A percentile compares a stretch with the other conserved stretches of the same genome.
These are phyloP conservation scores for Pholiota conissans DNA, from an alignment of 768 basidiomycete genomes.

Conservation along the genomic window DNA sequence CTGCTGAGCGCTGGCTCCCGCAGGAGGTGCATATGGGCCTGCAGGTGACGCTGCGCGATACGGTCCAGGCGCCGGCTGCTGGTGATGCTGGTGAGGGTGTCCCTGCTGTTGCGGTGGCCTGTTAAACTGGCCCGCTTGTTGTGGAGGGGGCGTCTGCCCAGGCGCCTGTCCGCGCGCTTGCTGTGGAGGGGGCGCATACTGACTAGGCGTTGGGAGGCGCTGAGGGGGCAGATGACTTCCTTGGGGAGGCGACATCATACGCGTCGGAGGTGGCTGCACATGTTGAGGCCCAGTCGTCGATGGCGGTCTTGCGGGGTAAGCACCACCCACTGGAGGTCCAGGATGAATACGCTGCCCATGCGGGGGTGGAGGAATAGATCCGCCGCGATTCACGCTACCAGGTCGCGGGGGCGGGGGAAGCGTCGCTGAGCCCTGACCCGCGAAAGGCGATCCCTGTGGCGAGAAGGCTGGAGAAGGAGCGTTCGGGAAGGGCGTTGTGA, in stretches of 20 bases:
- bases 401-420: constrained; percentile 68
- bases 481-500: constrained; percentile 89
- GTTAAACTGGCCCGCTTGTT: constrained; percentile 36
- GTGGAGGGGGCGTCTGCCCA: constrained; percentile 46
- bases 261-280: constrained; percentile 29
- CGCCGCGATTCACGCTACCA: constrained; percentile 51
- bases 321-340: constrained; percentile 22
- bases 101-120: constrained; percentile 26
- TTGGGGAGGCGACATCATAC: constrained; percentile 50
- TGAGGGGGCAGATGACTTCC: constrained; percentile 29
- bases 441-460: constrained; percentile 47
- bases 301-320: constrained; percentile 26
- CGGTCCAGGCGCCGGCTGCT: constrained; percentile 27
- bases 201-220: constrained; percentile 47
- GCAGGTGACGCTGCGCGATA: constrained; percentile 45
- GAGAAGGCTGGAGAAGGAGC: constrained; percentile 46
- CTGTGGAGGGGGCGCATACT: constrained; percentile 50
- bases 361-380: constrained; percentile 38
- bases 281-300: constrained; percentile 13
- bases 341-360: constrained; percentile 34
- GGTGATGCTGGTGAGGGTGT: constrained; percentile 24
- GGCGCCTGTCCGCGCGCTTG: constrained; percentile 33
- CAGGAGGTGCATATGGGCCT: constrained; percentile 20
- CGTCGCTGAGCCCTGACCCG: constrained; percentile 41
- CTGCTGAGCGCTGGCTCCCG: constrained; percentile 25